Percentiles rank a stretch among this genome's conserved stretches.
These are phyloP conservation scores for Wickerhamiella lipophila DNA, from an alignment of 805 yeast genomes.

Conservation along the genomic window DNA sequence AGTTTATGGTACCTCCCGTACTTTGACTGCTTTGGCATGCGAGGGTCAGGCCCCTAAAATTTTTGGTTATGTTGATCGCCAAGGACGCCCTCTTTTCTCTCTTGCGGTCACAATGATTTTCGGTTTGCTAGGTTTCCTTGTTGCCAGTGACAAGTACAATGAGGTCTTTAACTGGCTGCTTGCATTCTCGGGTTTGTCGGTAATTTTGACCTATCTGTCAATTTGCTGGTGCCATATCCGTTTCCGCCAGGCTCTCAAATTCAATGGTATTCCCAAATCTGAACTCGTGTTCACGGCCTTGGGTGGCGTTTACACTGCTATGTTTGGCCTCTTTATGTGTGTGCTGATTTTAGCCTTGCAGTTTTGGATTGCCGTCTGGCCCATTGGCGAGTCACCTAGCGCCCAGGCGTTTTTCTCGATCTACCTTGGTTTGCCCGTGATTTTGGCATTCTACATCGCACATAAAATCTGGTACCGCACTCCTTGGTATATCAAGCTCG, in stretches of 20 bases:
- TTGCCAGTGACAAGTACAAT: constrained; percentile 40
- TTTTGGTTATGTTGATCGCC: constrained; percentile 49
- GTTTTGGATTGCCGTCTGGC: constrained; percentile 65
- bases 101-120: constrained; percentile 38
- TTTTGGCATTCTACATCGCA: constrained; percentile 42
- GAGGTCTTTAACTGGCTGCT: constrained; percentile 53
- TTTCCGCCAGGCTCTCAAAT: constrained; percentile 48
- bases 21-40: constrained; percentile 48
- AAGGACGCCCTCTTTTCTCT: constrained; percentile 55
- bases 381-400: constrained; percentile 34
- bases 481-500: constrained; percentile 28
- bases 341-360: constrained; percentile 49
- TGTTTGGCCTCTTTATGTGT: constrained; percentile 44
- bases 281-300: constrained; percentile 54
- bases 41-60: constrained; percentile 51
- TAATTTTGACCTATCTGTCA: constrained; percentile 52
- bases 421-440: constrained; percentile 53
- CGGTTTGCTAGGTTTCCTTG: constrained; percentile 47
- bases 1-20: constrained; percentile 59
- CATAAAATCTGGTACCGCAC: constrained; percentile 44
- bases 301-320: constrained; percentile 51
- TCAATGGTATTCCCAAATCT: constrained; percentile 49
- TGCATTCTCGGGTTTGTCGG: constrained; percentile 50
- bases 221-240: constrained; percentile 49
- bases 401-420: constrained; percentile 51